These are phyloP conservation scores for Carex littledalei DNA, from an alignment of 176 grass and related monocot species.

Conservation along the genomic window DNA sequence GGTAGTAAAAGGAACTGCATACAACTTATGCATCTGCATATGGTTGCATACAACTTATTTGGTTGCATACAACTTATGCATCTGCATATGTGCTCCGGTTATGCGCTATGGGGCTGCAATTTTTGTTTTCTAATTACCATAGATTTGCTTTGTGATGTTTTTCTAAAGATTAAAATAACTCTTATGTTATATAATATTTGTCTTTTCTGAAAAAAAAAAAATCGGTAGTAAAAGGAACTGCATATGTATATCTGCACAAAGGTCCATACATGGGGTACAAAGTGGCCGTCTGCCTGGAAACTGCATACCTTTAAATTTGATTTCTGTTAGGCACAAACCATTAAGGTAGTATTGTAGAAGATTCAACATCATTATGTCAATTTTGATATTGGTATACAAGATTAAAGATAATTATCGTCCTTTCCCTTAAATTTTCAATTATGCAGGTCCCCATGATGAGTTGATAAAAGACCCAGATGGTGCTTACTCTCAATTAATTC, in stretches of 20 bases:
- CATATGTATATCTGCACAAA: too few species aligned
- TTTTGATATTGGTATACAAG: background rate
- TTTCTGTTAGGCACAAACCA: background rate
- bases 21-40: background rate
- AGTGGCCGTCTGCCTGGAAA: too few species aligned
- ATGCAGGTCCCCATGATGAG: slow-evolving; percentile 57
- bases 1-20: background rate
- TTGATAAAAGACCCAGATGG: slow-evolving; percentile 60
- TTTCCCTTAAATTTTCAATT: slow-evolving; percentile 5
- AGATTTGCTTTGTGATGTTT: background rate
- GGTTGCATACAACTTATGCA: background rate
- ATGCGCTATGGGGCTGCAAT: background rate
- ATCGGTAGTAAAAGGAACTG: too few species aligned
- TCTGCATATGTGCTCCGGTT: background rate
- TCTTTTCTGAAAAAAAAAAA: too few species aligned
- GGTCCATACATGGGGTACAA: too few species aligned
- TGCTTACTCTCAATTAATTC: slow-evolving; percentile 65
- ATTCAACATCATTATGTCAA: background rate
- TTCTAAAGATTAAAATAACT: too few species aligned
- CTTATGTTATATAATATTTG: too few species aligned
- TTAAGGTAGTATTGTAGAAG: background rate
- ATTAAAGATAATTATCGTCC: background rate
- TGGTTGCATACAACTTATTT: background rate
- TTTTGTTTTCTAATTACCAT: background rate
- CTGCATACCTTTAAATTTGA: background rate